These are phyloP conservation scores for Penicillium angulare DNA, from an alignment of 495 filamentous ascomycete species.

Conservation along the genomic window DNA sequence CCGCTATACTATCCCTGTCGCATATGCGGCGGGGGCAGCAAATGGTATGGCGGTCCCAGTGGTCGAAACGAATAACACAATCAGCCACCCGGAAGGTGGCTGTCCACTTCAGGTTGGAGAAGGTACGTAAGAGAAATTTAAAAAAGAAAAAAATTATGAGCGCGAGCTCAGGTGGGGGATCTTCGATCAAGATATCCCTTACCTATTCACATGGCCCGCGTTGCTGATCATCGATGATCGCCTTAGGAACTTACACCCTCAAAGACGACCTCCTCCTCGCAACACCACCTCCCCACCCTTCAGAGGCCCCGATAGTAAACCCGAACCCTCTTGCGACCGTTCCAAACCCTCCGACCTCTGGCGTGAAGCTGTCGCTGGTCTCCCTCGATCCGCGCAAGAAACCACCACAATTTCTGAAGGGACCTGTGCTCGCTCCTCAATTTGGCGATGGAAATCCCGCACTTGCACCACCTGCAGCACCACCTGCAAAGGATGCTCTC, in stretches of 20 bases:
- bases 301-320: conserved; percentile 80
- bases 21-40: conserved; percentile 63
- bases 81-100: conserved; percentile 70
- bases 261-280: conserved; percentile 89
- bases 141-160: too few relatives aligned
- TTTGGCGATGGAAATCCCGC: conserved; percentile 89
- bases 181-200: neutral
- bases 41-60: conserved; percentile 65
- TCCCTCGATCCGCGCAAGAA: conserved; percentile 61
- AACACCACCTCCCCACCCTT: conserved; percentile 91
- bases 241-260: conserved; percentile 79
- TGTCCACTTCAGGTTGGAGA: conserved; percentile 85
- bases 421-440: conserved; percentile 51
- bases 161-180: neutral
- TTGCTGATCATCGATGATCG: conserved; percentile 15
- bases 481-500: conserved; percentile 62
- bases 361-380: conserved; percentile 81
- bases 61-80: conserved; percentile 88
- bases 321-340: conserved; percentile 87
- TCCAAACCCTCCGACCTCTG: conserved; percentile 73
- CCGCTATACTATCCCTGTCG: conserved; percentile 67
- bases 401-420: conserved; percentile 49
- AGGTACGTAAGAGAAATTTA: conserved; percentile 57
- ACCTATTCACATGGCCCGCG: neutral
- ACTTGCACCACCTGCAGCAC: conserved; percentile 47